Evolutionary conservation across 2,329 filamentous ascomycete genomes (phyloP).

Genomic region (Alternaria angustiovoidea): DNA sequence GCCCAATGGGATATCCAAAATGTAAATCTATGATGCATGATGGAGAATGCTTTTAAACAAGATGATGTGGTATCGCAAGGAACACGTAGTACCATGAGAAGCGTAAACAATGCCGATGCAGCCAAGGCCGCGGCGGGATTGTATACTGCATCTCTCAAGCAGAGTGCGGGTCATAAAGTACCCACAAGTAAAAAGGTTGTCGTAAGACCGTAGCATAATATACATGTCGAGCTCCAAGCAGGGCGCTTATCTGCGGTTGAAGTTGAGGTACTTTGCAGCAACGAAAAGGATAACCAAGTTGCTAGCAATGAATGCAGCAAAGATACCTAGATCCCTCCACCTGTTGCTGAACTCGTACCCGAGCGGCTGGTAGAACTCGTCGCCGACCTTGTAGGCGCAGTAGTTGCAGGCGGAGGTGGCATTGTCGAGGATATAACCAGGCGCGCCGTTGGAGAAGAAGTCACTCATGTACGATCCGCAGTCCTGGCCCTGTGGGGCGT

Average conservation of each 20-base stretch:
- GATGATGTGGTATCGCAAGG: not conserved
- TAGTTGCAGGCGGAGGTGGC: conserved; percentile 75
- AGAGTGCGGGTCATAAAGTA: not conserved
- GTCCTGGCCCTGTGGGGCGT: conserved; percentile 68
- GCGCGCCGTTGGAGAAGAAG: conserved; percentile 73
- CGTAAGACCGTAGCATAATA: not conserved
- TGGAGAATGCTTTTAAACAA: not conserved
- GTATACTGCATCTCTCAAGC: not conserved
- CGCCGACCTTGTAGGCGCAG: conserved; percentile 80
- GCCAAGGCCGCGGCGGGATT: not conserved
- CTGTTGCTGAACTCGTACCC: conserved; percentile 71
- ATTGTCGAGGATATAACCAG: conserved; percentile 75
- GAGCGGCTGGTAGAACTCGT: conserved; percentile 78
- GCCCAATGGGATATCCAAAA: conserved; percentile 22
- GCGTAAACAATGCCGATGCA: not conserved
- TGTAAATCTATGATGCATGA: conserved; percentile 7
- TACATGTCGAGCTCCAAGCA: not conserved
- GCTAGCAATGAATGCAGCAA: conserved; percentile 75
- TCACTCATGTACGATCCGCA: conserved; percentile 78
- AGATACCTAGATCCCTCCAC: conserved; percentile 86
- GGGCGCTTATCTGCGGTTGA: conserved; percentile 48
- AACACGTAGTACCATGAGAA: not conserved
- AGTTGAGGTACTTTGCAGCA: conserved; percentile 61
- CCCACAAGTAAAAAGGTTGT: not conserved
- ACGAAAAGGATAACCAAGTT: conserved; percentile 74